Evolutionary conservation across 176 grass and related monocot genomes (phyloP).

Genomic region (Sorghum bicolor): Sorghum_bicolor_NCBIv3 NC_012873.2:7422001-7422500

Average conservation of each 20-base stretch:
- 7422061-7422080: too few species aligned
- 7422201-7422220: conserved; percentile 88
- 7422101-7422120: too few species aligned
- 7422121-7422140: too few species aligned
- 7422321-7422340: too few species aligned
- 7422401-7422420: conserved; percentile 15
- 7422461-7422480: conserved; percentile 69
- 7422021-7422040: too few species aligned
- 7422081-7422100: too few species aligned
- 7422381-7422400: conserved; percentile 30
- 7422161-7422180: neutral
- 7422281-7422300: conserved; percentile 94
- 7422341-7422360: neutral
- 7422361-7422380: neutral
- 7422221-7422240: conserved; percentile 77
- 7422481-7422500: conserved; percentile 80
- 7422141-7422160: too few species aligned
- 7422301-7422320: conserved; percentile 39
- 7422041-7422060: too few species aligned
- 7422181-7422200: conserved; percentile 92
- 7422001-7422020: too few species aligned
- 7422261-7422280: conserved; percentile 74
- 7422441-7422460: conserved; percentile 68
- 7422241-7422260: conserved; percentile 80
- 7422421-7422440: conserved; percentile 65